Percentiles rank a stretch among this genome's conserved stretches.
phyloP scores from a whole-genome alignment of 1,284 basidiomycete species.

The Heterobasidion annosum region DNA sequence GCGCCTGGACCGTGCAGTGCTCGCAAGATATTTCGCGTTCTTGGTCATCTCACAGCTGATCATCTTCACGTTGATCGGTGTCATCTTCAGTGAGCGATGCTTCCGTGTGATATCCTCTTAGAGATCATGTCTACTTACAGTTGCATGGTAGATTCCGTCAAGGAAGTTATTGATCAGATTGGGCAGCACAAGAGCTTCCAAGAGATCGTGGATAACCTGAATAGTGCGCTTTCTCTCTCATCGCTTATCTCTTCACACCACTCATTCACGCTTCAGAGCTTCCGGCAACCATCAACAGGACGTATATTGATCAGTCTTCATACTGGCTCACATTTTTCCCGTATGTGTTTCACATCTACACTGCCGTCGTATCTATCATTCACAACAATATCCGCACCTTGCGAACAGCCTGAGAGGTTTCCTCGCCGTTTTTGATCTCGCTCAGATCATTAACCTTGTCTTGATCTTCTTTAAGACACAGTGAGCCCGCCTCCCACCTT shows the following conservation, averaged over 20 bases:
- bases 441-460: conserved; percentile 88
- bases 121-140: conserved; percentile 2
- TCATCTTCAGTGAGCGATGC: conserved; percentile 64
- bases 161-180: conserved; percentile 59
- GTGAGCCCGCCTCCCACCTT: conserved; percentile 21
- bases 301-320: conserved; percentile 77
- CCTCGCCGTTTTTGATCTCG: conserved; percentile 89
- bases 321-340: conserved; percentile 97
- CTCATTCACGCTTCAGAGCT: conserved; percentile 34
- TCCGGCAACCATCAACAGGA: conserved; percentile 64
- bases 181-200: conserved; percentile 57
- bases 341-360: conserved; percentile 29
- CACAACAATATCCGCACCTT: neutral
- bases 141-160: conserved; percentile 43
- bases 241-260: neutral
- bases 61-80: conserved; percentile 87
- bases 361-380: neutral
- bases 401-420: conserved; percentile 76
- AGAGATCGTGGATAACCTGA: conserved; percentile 58
- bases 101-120: neutral
- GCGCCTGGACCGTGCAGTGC: conserved; percentile 79
- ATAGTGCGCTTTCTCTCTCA: conserved; percentile 36
- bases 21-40: conserved; percentile 88
- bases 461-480: conserved; percentile 81
- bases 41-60: conserved; percentile 85